These are phyloP conservation scores for Yarrowia porcina DNA, from an alignment of 805 yeast species.

Conservation along the genomic window DNA sequence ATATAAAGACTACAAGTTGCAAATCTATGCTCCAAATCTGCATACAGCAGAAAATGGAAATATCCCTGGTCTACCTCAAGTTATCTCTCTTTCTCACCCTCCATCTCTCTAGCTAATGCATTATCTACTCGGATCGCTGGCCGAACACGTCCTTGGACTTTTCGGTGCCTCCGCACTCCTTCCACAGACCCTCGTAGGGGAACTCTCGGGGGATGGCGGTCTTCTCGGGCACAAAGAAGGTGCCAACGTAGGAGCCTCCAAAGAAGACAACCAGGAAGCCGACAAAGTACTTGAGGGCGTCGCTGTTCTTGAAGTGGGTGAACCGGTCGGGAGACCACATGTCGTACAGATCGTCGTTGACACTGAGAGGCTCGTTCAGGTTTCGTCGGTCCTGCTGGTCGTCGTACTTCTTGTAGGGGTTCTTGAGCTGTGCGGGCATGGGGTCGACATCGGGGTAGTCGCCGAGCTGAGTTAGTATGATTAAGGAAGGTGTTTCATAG, in stretches of 20 bases:
- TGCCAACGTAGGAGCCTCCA: constrained; percentile 45
- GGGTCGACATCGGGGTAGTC: constrained; percentile 64
- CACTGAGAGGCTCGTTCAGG: constrained; percentile 56
- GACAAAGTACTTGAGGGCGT: constrained; percentile 59
- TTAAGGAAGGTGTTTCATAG: neutral
- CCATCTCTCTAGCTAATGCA: neutral
- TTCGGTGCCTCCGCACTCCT: constrained; percentile 60
- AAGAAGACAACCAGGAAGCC: constrained; percentile 52
- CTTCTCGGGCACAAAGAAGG: constrained; percentile 57
- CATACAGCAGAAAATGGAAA: neutral
- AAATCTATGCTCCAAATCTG: no score
- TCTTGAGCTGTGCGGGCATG: constrained; percentile 59
- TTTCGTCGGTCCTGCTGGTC: constrained; percentile 81
- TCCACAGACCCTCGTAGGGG: constrained; percentile 73
- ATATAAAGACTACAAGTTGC: no score
- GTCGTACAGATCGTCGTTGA: constrained; percentile 69
- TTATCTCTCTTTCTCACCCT: neutral
- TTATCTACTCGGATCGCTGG: constrained; percentile 31
- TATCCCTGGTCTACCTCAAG: no score
- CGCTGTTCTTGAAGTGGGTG: constrained; percentile 54
- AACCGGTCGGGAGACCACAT: constrained; percentile 84
- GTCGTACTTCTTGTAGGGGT: constrained; percentile 71
- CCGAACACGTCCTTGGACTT: constrained; percentile 36
- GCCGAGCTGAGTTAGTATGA: constrained; percentile 32
- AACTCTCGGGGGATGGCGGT: constrained; percentile 74